These are phyloP conservation scores for Cordia subcordata DNA, from an alignment of 257 asterid genomes.

Conservation along the genomic window DNA sequence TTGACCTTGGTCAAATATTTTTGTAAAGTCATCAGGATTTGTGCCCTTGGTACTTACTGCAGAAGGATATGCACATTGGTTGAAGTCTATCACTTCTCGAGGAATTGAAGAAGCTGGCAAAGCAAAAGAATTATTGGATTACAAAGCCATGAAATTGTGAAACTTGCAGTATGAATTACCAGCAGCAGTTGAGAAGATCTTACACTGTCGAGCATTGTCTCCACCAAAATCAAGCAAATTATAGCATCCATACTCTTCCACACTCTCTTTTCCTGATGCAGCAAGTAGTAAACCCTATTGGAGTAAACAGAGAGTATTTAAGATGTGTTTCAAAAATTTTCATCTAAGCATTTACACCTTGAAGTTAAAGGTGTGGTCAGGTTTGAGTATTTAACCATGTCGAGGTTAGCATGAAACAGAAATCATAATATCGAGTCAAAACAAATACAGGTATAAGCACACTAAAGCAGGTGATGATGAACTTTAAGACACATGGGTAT, in stretches of 20 bases:
- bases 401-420: conserved; percentile 1
- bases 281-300: conserved; percentile 25
- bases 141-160: conserved; percentile 11
- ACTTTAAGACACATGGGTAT: too few species aligned
- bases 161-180: conserved; percentile 9
- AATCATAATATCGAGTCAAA: too few species aligned
- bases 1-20: conserved; percentile 52
- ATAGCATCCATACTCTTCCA: conserved; percentile 14
- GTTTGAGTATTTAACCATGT: neutral
- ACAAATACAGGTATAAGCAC: too few species aligned
- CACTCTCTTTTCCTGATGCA: conserved; percentile 13
- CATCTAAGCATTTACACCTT: neutral
- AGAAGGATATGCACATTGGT: conserved; percentile 36
- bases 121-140: conserved; percentile 20
- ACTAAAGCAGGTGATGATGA: too few species aligned
- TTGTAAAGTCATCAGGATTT: conserved; percentile 30
- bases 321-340: neutral
- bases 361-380: neutral
- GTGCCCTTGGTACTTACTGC: conserved; percentile 25
- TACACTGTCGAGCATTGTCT: conserved; percentile 39
- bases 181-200: conserved; percentile 16
- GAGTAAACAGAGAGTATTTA: neutral
- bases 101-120: conserved; percentile 40
- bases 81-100: conserved; percentile 36
- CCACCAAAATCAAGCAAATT: conserved; percentile 28